These are phyloP conservation scores for Corynascus novoguineensis DNA, from an alignment of 495 filamentous ascomycete species.

Conservation along the genomic window DNA sequence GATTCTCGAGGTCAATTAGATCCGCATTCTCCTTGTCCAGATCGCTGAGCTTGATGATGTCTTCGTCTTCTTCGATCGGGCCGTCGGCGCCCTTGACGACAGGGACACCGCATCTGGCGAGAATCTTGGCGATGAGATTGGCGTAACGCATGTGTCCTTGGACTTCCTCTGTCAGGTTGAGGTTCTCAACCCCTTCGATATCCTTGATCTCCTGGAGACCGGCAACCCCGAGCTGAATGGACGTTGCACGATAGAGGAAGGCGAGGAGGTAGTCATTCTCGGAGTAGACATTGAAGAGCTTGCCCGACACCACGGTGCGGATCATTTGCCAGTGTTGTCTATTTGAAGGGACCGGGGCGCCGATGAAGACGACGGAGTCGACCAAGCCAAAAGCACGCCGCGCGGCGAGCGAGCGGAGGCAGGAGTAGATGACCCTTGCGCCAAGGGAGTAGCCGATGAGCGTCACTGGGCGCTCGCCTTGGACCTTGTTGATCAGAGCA, in stretches of 20 bases:
- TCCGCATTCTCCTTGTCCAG: slow-evolving; percentile 27
- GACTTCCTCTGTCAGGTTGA: slow-evolving; percentile 67
- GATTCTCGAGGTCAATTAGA: slow-evolving; percentile 49
- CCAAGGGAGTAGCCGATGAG: slow-evolving; percentile 81
- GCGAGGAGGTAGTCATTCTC: slow-evolving; percentile 72
- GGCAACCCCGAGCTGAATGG: slow-evolving; percentile 69
- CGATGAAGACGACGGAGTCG: slow-evolving; percentile 74
- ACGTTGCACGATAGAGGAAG: slow-evolving; percentile 71
- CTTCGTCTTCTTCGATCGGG: slow-evolving; percentile 53
- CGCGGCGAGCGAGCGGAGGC: slow-evolving; percentile 62
- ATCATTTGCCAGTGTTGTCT: slow-evolving; percentile 60
- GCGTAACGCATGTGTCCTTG: slow-evolving; percentile 69
- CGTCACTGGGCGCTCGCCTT: slow-evolving; percentile 80
- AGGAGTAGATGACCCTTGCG: slow-evolving; percentile 74
- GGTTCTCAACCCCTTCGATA: slow-evolving; percentile 66
- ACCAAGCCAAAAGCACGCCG: slow-evolving; percentile 72
- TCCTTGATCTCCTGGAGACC: slow-evolving; percentile 61
- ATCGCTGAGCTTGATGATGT: slow-evolving; percentile 38
- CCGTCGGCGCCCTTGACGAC: slow-evolving; percentile 48
- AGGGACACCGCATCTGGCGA: slow-evolving; percentile 62
- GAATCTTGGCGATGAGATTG: slow-evolving; percentile 60
- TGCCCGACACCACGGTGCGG: slow-evolving; percentile 64
- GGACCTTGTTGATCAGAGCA: slow-evolving; percentile 74
- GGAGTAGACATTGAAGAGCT: slow-evolving; percentile 72
- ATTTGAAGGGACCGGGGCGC: slow-evolving; percentile 68